Evolutionary conservation across 495 filamentous ascomycete species (phyloP).

Genomic region (Arthonia radiata): DNA sequence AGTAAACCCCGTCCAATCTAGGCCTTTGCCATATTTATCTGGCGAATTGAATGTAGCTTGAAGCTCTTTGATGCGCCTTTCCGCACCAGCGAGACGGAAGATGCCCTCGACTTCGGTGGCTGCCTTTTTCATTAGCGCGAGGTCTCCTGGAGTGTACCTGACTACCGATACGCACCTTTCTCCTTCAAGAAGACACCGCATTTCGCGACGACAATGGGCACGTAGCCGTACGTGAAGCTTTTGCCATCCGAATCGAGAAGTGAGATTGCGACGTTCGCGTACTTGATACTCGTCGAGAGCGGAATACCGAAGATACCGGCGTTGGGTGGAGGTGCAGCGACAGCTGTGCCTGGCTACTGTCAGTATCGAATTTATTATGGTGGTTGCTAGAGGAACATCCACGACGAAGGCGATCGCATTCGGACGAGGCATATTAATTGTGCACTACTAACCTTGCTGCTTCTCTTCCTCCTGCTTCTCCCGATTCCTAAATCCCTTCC

Average conservation of each 20-base stretch:
- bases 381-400: slow-evolving; percentile 4
- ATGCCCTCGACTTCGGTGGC: slow-evolving; percentile 94
- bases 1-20: slow-evolving; percentile 94
- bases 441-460: slow-evolving; percentile 23
- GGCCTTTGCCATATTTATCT: slow-evolving; percentile 84
- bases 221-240: slow-evolving; percentile 96
- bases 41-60: slow-evolving; percentile 81
- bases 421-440: not conserved
- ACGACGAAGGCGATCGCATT: slow-evolving; percentile 1
- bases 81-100: slow-evolving; percentile 87
- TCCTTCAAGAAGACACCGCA: slow-evolving; percentile 96
- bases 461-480: slow-evolving; percentile 52
- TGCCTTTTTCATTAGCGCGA: no score
- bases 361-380: not conserved
- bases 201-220: slow-evolving; percentile 95
- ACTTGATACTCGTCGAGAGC: slow-evolving; percentile 84
- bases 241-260: slow-evolving; percentile 72
- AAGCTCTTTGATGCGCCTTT: slow-evolving; percentile 92
- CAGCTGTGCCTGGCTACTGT: not conserved
- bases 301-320: slow-evolving; percentile 7
- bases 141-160: not conserved
- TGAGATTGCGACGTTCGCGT: slow-evolving; percentile 96
- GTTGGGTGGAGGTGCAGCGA: slow-evolving; percentile 19
- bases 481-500: slow-evolving; percentile 57
- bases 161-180: slow-evolving; percentile 38